These are phyloP conservation scores for Trichoderma aggressivum DNA, from an alignment of 2,329 filamentous ascomycete species.

Conservation along the genomic window DNA sequence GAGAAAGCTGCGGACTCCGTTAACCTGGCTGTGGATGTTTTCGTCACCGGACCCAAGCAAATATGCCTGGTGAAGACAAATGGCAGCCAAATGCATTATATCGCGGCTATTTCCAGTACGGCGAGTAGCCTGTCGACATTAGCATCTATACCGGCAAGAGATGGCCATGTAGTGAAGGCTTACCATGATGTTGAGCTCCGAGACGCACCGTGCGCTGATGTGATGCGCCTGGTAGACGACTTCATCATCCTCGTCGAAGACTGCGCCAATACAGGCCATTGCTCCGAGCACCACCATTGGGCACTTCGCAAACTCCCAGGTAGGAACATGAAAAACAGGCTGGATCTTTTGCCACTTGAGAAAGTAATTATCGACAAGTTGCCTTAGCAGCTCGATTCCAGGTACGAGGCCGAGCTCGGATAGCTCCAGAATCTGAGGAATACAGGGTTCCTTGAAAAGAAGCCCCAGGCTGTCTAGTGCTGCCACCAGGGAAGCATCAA, in stretches of 20 bases:
- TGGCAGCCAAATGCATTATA: constrained; percentile 28
- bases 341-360: constrained; percentile 29
- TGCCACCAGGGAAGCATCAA: neutral
- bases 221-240: constrained; percentile 22
- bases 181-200: constrained; percentile 31
- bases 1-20: constrained; percentile 29
- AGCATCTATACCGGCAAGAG: neutral
- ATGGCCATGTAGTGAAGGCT: neutral
- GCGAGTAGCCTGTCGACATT: constrained; percentile 22
- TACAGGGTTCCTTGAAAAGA: constrained; percentile 24
- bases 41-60: constrained; percentile 33
- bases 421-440: constrained; percentile 10
- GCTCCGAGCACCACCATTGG: constrained; percentile 28
- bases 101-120: constrained; percentile 27
- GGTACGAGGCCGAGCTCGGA: constrained; percentile 6
- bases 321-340: constrained; percentile 30
- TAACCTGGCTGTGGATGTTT: constrained; percentile 30
- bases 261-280: constrained; percentile 31
- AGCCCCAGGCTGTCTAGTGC: constrained; percentile 11
- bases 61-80: constrained; percentile 33
- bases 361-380: constrained; percentile 27
- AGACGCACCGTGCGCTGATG: constrained; percentile 28
- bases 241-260: constrained; percentile 22
- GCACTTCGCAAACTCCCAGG: constrained; percentile 26
- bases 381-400: constrained; percentile 24